A percentile compares a stretch with the other conserved stretches of the same genome.
Evolutionary conservation across 108 stramenopile genomes (phyloP).

Genomic region (Schizochytrium sp.): DNA sequence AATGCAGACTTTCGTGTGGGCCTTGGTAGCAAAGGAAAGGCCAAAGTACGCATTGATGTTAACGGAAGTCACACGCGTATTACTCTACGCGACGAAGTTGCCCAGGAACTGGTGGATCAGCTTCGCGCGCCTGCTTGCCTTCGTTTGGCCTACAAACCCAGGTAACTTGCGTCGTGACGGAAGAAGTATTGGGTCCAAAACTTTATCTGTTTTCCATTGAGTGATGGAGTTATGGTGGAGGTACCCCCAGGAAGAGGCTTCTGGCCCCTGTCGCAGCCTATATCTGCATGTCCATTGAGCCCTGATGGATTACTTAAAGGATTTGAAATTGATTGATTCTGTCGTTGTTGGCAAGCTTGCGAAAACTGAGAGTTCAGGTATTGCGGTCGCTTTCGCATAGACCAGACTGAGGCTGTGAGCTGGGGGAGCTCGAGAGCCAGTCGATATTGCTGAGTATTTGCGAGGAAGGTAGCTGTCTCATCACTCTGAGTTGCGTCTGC

Average conservation of each 20-base stretch:
- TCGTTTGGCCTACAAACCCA: neutral
- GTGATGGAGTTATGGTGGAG: neutral
- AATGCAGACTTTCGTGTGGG: no score
- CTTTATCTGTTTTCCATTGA: constrained; percentile 1
- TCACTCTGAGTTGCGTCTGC: constrained; percentile 71
- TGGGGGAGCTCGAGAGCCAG: neutral
- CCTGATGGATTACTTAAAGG: no score
- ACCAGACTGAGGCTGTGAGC: constrained; percentile 19
- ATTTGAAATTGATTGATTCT: no score
- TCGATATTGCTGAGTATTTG: constrained; percentile 74
- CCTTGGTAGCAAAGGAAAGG: no score
- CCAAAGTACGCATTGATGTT: no score
- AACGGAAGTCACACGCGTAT: no score
- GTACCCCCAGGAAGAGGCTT: no score
- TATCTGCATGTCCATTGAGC: no score
- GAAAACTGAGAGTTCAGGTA: neutral
- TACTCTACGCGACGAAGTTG: no score
- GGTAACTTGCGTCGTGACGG: neutral
- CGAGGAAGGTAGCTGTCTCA: constrained; percentile 78
- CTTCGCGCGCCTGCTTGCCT: no score
- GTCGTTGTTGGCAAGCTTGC: neutral
- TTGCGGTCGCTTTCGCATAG: neutral
- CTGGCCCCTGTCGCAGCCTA: no score
- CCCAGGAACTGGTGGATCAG: no score
- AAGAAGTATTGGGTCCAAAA: constrained; percentile 10